Evolutionary conservation across 1,139 yeast species (phyloP).

Genomic region (Saccharomyces uvarum): DNA sequence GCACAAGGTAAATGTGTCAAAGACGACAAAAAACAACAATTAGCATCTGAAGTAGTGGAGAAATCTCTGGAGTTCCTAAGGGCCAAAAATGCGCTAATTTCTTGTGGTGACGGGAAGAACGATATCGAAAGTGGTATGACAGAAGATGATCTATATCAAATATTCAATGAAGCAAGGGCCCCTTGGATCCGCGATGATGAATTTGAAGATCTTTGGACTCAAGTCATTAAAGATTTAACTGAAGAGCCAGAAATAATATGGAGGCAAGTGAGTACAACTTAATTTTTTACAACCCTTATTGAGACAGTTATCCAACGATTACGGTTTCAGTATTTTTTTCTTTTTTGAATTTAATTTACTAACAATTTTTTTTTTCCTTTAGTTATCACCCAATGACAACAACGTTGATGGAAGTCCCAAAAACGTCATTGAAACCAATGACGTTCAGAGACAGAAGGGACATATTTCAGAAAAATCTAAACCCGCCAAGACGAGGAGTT

Average conservation of each 20-base stretch:
- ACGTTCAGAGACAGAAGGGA: slow-evolving; percentile 33
- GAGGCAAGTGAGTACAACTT: slow-evolving; percentile 58
- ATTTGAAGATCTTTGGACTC: slow-evolving; percentile 73
- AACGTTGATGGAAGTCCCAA: slow-evolving; percentile 28
- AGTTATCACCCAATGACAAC: slow-evolving; percentile 29
- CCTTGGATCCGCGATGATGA: slow-evolving; percentile 58
- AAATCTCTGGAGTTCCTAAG: slow-evolving; percentile 63
- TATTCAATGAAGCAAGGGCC: slow-evolving; percentile 47
- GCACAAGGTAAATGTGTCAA: slow-evolving; percentile 60
- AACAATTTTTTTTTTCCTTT: slow-evolving; percentile 17
- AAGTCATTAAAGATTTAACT: slow-evolving; percentile 56
- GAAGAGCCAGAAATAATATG: slow-evolving; percentile 72
- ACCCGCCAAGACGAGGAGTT: slow-evolving; percentile 33
- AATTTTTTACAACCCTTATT: slow-evolving; percentile 7
- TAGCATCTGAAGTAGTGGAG: slow-evolving; percentile 57
- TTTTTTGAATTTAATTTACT: slow-evolving; percentile 17
- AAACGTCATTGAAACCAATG: slow-evolving; percentile 31
- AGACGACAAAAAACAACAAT: slow-evolving; percentile 65
- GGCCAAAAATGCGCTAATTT: slow-evolving; percentile 54
- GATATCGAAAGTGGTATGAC: slow-evolving; percentile 44
- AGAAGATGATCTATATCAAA: slow-evolving; percentile 46
- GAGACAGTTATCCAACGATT: slow-evolving; percentile 2
- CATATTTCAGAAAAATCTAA: slow-evolving; percentile 27
- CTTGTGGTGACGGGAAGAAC: slow-evolving; percentile 46
- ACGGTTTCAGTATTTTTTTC: not conserved